Evolutionary conservation across 148 eudicot genomes (phyloP).

Genomic region (Rhododendron ovatum): DNA sequence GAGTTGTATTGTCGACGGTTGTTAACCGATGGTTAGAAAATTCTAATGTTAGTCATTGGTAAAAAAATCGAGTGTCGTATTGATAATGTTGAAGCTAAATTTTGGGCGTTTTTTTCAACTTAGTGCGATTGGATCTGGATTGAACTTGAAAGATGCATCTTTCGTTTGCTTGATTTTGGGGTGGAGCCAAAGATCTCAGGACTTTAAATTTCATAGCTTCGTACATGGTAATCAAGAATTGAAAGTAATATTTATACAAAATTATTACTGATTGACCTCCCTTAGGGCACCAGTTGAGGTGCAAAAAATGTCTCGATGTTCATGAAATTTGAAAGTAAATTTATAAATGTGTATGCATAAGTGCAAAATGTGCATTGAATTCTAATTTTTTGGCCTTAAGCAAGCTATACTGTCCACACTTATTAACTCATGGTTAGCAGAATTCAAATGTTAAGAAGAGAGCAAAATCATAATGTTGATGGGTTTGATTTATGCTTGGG

Average conservation of each 20-base stretch:
- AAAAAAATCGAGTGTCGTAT: too few species aligned
- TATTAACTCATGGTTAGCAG: background rate
- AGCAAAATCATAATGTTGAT: background rate
- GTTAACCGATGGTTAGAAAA: too few species aligned
- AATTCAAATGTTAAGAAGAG: background rate
- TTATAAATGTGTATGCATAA: background rate
- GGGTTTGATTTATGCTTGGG: background rate
- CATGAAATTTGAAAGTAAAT: background rate
- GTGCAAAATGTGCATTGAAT: background rate
- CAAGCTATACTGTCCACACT: background rate
- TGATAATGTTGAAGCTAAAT: background rate
- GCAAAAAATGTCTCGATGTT: background rate
- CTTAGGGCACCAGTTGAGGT: background rate
- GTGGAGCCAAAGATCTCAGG: background rate
- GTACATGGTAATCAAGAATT: background rate
- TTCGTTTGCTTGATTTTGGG: background rate
- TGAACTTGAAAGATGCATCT: constrained; percentile 8
- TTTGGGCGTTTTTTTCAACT: background rate
- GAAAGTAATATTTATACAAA: background rate
- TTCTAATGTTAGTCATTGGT: too few species aligned
- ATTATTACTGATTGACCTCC: background rate
- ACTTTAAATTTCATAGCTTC: background rate
- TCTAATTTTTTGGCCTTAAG: background rate
- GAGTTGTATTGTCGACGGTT: background rate
- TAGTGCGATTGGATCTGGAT: background rate